A percentile compares a stretch with the other conserved stretches of the same genome.
These are phyloP conservation scores for Porphyridium purpureum DNA, from an alignment of 23 red algal species.

Conservation along the genomic window DNA sequence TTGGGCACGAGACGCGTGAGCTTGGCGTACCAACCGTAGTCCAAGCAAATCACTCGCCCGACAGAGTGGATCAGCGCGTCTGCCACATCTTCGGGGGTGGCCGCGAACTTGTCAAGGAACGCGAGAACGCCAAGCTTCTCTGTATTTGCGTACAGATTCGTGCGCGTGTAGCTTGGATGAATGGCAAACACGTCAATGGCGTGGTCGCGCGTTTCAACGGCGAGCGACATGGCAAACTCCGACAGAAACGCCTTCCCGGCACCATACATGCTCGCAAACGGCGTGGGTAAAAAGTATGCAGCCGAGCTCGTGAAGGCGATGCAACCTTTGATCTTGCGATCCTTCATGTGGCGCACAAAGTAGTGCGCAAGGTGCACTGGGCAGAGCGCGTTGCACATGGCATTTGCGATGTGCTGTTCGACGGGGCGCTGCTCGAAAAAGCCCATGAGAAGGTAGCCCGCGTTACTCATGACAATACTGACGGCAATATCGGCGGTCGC, in stretches of 20 bases:
- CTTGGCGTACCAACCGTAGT: conserved; percentile 47
- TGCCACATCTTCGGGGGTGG: conserved; percentile 65
- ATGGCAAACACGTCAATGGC: conserved; percentile 60
- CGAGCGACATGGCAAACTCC: conserved; percentile 70
- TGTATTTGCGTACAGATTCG: conserved; percentile 49
- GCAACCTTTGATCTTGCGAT: conserved; percentile 11
- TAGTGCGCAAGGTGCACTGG: conserved; percentile 24
- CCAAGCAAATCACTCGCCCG: conserved; percentile 49
- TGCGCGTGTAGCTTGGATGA: conserved; percentile 85
- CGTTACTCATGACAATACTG: conserved; percentile 63
- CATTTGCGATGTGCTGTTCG: conserved; percentile 14
- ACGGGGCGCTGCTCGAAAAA: conserved; percentile 32
- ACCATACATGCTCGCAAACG: conserved; percentile 70
- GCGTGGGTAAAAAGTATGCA: conserved; percentile 57
- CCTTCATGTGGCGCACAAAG: conserved; percentile 26
- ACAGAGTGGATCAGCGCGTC: conserved; percentile 28
- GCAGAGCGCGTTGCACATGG: conserved; percentile 35
- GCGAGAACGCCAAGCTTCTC: conserved; percentile 55
- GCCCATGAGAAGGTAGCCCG: conserved; percentile 74
- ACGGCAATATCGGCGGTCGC: conserved; percentile 12
- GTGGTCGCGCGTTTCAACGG: conserved; percentile 53
- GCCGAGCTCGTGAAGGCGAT: conserved; percentile 76
- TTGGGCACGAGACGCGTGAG: conserved; percentile 34
- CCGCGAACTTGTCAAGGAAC: conserved; percentile 57
- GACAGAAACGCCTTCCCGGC: conserved; percentile 69